Evolutionary conservation across 108 stramenopile species (phyloP), one percentile per base, ranked within the genome.

Genomic region (Nannochloropsis gaditana): DNA sequence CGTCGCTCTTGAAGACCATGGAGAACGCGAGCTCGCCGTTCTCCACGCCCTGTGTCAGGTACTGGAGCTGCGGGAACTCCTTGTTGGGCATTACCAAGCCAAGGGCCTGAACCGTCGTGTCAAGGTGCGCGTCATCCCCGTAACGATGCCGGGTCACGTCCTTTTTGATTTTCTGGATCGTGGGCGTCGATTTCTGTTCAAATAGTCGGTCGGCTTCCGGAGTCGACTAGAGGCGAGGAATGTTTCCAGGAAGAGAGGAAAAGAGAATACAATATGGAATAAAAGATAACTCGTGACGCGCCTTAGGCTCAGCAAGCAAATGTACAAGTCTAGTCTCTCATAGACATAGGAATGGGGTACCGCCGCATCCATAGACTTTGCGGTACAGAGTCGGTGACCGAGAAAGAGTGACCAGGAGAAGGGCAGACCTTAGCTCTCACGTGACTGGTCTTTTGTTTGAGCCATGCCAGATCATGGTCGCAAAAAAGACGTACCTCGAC

Each of bases 81-180:
- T 94, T 94, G 44, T 95, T 95, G 15, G 97, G 97, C 85, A 96
- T 91, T 31, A 96, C 96, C 15, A 98, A 84, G 5, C 97, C 97
- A 9, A 98, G 91, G 90, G 94, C 94, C 87, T 97, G 96, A 21
- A 97, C 94, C 44, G 97, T 98, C 19, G 96, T 96, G 91, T 98
- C 97, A 84, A 98, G 90, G 89, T 98, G 97, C 17, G 97, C 97
- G 91, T 98, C 97, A 85, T 98, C 97, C 84, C 97, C 97, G 88
- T 98, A 98, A 82, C 97, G 90, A 86, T 98, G 97, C 21, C 97
- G 92, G n/a, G 97, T 98, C 6, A 98, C 97, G 86, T 98, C 97
- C 89, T 96, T 93, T 83, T 95, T 94, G 45, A 96, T 94, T 85
- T 96, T 95, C 44, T 88, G 80, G 84, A 95, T 93, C 21, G 92